Base-by-base conservation (phyloP, 305 asterid species). In the Salvia sclarea region DNA sequence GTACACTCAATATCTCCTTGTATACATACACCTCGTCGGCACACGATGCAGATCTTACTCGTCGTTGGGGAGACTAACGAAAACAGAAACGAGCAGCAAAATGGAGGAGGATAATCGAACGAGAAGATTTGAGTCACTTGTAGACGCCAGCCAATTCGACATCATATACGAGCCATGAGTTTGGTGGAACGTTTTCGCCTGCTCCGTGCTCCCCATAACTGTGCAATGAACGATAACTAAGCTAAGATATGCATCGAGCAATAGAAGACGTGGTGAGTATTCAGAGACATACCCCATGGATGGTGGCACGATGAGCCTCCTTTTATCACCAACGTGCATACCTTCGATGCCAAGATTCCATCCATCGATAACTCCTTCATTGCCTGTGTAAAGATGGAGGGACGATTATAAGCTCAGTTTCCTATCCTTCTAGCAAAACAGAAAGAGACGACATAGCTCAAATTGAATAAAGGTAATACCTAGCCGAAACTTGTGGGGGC, bases 291-390 rank as follows among this genome's bases (percentile, higher is more conserved):
- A 90, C 96, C 97, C 85, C 85, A 80, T 44, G 30, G 90, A 77
- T 71, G 96, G 97, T 35, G 98, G 97, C 69, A 90, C 43, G 38
- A 68, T 55, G 61, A 92, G 84, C 73, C 89, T 84, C 79, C 98
- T 85, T 76, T 84, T 86, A 71, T 77, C 97, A 52, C 98, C 98
- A 49, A 86, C 90, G 31, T 64, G 88, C 97, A 92, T 92, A 63
- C 98, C 97, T 65, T 81, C 83, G n/a, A 92, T 75, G 68, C 97
- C 97, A 66, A 81, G 55, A 61, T 90, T 85, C 97, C 88, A 86
- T 67, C 93, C 96, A 45, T 81, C 95, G 8, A 79, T 78, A 67
- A 73, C 35, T n/a, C 43, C 83, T 71, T 86, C 66, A 67, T 79
- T 82, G 31, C 96, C 96, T 92, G 86, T 49, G 79, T 30, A 43